Conservation (phyloP, 169 alveolate genomes). For the Eimeria praecox region DNA sequence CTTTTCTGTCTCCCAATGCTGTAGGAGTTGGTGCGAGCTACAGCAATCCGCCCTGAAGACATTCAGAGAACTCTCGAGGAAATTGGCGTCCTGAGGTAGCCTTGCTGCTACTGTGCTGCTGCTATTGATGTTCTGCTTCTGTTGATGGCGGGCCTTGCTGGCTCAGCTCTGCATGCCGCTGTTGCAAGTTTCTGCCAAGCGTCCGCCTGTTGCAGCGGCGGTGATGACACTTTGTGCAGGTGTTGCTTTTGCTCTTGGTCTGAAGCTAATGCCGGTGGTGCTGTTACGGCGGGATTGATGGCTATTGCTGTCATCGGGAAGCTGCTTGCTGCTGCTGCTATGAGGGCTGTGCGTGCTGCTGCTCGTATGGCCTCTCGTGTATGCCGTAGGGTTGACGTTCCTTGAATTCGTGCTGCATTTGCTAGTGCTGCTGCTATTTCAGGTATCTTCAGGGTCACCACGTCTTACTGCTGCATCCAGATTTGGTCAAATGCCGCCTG, state of each 20-base stretch:
- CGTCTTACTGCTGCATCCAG: slow-evolving; percentile 82
- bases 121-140: not conserved
- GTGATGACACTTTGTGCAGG: not conserved
- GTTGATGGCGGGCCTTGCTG: not conserved
- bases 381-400: not conserved
- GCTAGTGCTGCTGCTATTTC: slow-evolving; percentile 75
- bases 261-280: not conserved
- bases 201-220: not conserved
- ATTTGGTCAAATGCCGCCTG: slow-evolving; percentile 63
- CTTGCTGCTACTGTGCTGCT: slow-evolving; percentile 9
- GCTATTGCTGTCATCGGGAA: not conserved
- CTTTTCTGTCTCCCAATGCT: not conserved
- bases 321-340: not conserved
- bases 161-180: not conserved
- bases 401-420: not conserved
- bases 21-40: slow-evolving; percentile 77
- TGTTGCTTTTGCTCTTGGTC: not conserved
- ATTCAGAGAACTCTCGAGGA: slow-evolving; percentile 80
- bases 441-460: slow-evolving; percentile 82
- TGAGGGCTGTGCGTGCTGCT: not conserved
- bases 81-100: slow-evolving; percentile 81
- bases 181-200: not conserved
- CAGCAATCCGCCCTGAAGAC: slow-evolving; percentile 82
- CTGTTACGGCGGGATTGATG: not conserved
- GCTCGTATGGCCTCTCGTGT: not conserved